These are phyloP conservation scores for Sclerotinia trifoliorum DNA, from an alignment of 2,329 filamentous ascomycete genomes.

Conservation along the genomic window DNA sequence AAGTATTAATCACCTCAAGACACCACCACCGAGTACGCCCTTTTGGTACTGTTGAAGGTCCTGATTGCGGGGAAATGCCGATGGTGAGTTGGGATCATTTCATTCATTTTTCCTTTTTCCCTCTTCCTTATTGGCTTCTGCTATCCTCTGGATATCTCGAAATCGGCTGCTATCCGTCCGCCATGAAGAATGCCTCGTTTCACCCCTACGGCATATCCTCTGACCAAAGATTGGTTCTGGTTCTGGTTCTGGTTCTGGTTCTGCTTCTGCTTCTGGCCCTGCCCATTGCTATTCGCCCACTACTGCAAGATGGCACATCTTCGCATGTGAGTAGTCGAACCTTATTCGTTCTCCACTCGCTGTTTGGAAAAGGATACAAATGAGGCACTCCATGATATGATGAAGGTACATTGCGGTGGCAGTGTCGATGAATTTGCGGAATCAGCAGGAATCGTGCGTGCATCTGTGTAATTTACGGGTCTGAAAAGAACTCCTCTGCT, in stretches of 20 bases:
- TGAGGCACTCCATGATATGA: neutral
- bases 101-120: neutral
- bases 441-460: constrained; percentile 14
- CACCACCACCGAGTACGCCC: neutral
- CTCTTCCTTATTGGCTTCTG: neutral
- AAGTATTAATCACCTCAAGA: neutral
- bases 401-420: constrained; percentile 10
- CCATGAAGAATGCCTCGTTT: constrained; percentile 22
- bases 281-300: neutral
- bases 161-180: neutral
- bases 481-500: constrained; percentile 1
- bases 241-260: neutral
- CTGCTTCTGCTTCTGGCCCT: neutral
- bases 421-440: constrained; percentile 8
- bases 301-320: constrained; percentile 10
- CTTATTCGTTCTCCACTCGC: neutral
- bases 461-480: neutral
- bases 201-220: neutral
- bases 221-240: neutral
- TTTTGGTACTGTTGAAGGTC: neutral
- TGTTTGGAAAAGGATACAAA: neutral
- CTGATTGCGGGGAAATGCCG: neutral
- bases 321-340: neutral
- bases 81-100: neutral
- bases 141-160: neutral